Evolutionary conservation across 2,329 filamentous ascomycete species (phyloP).

Genomic region (Harringtonia aguacate): DNA sequence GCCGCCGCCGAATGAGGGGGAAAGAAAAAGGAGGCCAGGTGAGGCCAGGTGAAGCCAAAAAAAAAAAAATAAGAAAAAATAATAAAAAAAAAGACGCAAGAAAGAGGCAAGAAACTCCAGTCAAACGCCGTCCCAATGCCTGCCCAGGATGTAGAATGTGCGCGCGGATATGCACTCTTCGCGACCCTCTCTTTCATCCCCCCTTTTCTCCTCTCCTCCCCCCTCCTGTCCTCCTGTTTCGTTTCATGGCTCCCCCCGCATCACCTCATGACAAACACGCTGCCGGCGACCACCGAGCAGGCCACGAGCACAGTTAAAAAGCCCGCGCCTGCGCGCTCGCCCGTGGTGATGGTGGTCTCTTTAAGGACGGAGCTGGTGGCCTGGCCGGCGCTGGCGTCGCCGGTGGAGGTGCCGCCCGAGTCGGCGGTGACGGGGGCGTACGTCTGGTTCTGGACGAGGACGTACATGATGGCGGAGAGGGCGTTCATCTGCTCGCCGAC

Average conservation of each 20-base stretch:
- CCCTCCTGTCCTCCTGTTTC: too few species aligned
- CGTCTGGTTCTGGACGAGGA: conserved; percentile 33
- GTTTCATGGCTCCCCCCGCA: too few species aligned
- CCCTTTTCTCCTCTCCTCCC: background rate
- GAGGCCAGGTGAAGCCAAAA: background rate
- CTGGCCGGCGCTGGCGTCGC: conserved; percentile 36
- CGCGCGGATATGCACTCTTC: too few species aligned
- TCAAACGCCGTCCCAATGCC: too few species aligned
- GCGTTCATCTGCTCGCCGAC: conserved; percentile 64
- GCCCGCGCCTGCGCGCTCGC: conserved; percentile 44
- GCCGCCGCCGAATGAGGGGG: background rate
- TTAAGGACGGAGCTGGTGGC: conserved; percentile 10
- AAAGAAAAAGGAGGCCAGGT: background rate
- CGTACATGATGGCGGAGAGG: conserved; percentile 51
- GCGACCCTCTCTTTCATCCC: too few species aligned
- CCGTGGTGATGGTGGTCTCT: conserved; percentile 30
- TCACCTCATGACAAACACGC: conserved; percentile 30
- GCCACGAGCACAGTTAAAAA: conserved; percentile 41
- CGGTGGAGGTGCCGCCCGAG: conserved; percentile 49
- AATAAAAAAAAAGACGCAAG: background rate
- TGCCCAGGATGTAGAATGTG: too few species aligned
- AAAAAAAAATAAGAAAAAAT: background rate
- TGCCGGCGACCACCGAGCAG: conserved; percentile 37
- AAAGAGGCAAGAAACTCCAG: conserved; percentile 83
- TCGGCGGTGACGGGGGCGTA: conserved; percentile 34